Base-by-base conservation (phyloP, 331 rosid genomes). In the Telfairia occidentalis region DNA sequence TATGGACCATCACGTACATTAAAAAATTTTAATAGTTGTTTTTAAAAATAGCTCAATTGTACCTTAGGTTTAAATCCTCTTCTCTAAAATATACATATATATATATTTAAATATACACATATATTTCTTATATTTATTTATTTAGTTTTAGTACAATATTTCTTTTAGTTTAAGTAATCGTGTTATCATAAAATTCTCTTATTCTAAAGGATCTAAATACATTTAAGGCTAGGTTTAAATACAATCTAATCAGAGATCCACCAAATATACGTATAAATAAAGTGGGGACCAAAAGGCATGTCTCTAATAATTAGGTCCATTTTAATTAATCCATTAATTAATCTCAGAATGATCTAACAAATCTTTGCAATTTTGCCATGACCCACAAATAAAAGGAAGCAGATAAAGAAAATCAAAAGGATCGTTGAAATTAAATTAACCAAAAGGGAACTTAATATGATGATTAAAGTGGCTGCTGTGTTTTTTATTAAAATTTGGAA, bases 291-390 rank as follows among this genome's bases (percentile, higher is more conserved):
- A 77, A 34, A 61, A 57, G 81, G 79, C 78, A 54, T 46, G 35
- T 73, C 63, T 59, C 79, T 71, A 84, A 79, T 79, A 77, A 84
- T 82, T 79, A 79, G 46, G 26, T 32, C 64, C 54, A 64, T 42
- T 58, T 57, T 23, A 72, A 26, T 73, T 61, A 49, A 64, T 26
- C 63, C 6, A 70, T 71, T 9, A 15, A 52, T 60, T 30, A 53
- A 45, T 13, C 43, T 34, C 24, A 70, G 45, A 71, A 26, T n/a
- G 50, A 60, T 43, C 59, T 16, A 70, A 15, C 37, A 71, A 30
- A 13, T 48, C 29, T 46, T 71, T 71, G 29, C 42, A 43, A 70
- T 71, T 45, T 48, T 71, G 5, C 60, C 43, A 48, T 71, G 60
- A n/a, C 76, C 76, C 76, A 71, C 76, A 48, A 48, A 71, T 18